Conservation (phyloP, 2,329 filamentous ascomycete genomes). For the Aspergillus sp. region DNA sequence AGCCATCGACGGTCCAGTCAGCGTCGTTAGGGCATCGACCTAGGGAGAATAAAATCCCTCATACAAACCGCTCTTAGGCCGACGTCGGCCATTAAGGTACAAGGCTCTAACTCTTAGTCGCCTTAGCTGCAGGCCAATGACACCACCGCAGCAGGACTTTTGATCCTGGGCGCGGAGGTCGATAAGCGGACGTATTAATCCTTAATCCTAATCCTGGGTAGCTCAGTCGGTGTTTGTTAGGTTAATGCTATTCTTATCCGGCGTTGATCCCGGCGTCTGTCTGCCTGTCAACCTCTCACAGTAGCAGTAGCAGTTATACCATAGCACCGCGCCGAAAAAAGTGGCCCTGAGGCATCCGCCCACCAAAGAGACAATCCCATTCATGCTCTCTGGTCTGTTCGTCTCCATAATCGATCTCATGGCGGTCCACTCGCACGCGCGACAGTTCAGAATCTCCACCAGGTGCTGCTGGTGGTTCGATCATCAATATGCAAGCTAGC, state of each 20-base stretch:
- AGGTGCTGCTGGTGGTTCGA: background rate
- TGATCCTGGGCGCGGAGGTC: constrained; percentile 4
- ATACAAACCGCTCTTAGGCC: constrained; percentile 19
- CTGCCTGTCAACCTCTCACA: background rate
- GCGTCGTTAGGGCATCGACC: background rate
- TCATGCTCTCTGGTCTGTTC: background rate
- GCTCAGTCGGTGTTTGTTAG: background rate
- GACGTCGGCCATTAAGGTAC: constrained; percentile 9
- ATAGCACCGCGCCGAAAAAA: background rate
- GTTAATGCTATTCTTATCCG: constrained; percentile 2
- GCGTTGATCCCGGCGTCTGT: background rate
- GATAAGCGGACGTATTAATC: constrained; percentile 3
- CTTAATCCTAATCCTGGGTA: background rate
- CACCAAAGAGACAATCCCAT: constrained; percentile 1
- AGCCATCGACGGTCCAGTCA: background rate
- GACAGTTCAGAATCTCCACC: constrained; percentile 16
- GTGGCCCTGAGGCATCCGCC: background rate
- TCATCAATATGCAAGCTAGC: background rate
- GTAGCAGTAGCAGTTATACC: background rate
- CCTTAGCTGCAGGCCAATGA: background rate
- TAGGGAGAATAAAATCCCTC: constrained; percentile 25
- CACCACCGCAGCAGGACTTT: constrained; percentile 1
- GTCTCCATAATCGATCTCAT: background rate
- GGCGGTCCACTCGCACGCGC: constrained; percentile 7
- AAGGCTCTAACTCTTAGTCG: background rate